Conservation (phyloP, 2,329 filamentous ascomycete genomes). For the Fusarium begoniae region DNA sequence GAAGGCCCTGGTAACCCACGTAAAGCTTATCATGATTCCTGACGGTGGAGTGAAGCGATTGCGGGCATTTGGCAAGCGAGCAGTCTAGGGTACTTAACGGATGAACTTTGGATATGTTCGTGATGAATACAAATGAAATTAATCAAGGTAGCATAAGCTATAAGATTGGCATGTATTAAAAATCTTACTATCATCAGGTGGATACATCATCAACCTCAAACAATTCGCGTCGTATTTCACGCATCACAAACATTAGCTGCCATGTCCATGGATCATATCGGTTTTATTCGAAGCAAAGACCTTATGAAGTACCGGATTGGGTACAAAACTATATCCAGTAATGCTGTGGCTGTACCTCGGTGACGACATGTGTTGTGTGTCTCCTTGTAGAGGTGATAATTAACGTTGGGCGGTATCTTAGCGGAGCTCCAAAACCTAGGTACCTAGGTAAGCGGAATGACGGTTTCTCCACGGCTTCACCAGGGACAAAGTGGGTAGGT, state of each 20-base stretch:
- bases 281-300: background rate
- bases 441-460: slow-evolving; percentile 27
- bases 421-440: slow-evolving; percentile 15
- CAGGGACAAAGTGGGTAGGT: slow-evolving; percentile 38
- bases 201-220: slow-evolving; percentile 30
- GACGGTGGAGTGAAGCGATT: slow-evolving; percentile 93
- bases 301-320: slow-evolving; percentile 7
- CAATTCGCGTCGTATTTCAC: slow-evolving; percentile 23
- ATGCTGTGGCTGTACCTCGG: slow-evolving; percentile 30
- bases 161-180: background rate
- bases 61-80: slow-evolving; percentile 57
- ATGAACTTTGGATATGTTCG: background rate
- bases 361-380: slow-evolving; percentile 17
- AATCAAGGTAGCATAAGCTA: background rate
- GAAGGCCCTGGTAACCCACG: slow-evolving; percentile 75
- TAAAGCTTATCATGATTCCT: slow-evolving; percentile 91
- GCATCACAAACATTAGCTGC: background rate
- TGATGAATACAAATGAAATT: slow-evolving; percentile 5
- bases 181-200: background rate
- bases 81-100: slow-evolving; percentile 25
- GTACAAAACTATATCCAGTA: slow-evolving; percentile 17
- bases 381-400: background rate
- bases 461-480: slow-evolving; percentile 39
- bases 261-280: background rate
- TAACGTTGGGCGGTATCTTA: slow-evolving; percentile 1